A percentile compares a stretch with the other conserved stretches of the same genome.
Conservation (phyloP, 495 filamentous ascomycete species). For the Xylaria grammica region DNA sequence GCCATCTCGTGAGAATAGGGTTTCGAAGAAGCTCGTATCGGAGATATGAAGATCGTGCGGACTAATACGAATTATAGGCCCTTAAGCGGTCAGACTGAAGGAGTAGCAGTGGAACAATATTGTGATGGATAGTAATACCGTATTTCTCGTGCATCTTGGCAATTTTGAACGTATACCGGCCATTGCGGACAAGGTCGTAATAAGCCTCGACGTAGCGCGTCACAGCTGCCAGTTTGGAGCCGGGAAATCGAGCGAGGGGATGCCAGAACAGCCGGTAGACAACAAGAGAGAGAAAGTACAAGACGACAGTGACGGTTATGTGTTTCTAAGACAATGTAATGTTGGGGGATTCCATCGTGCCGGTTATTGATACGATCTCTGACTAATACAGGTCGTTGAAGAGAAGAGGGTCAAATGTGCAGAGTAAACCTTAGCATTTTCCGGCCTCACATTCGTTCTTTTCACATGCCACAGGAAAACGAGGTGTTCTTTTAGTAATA, state of each 20-base stretch:
- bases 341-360: too few species aligned
- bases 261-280: constrained; percentile 53
- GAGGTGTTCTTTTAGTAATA: too few species aligned
- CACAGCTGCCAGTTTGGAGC: constrained; percentile 53
- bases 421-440: not conserved
- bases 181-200: constrained; percentile 34
- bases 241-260: constrained; percentile 49
- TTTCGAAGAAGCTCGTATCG: constrained; percentile 32
- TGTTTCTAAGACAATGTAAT: too few species aligned
- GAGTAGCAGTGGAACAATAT: constrained; percentile 26
- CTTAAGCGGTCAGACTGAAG: constrained; percentile 31
- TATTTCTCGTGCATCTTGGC: constrained; percentile 32
- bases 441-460: too few species aligned
- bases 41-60: constrained; percentile 36
- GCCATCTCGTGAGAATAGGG: constrained; percentile 29
- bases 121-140: constrained; percentile 13
- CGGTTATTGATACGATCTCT: too few species aligned
- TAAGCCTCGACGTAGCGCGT: constrained; percentile 51
- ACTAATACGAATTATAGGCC: constrained; percentile 36
- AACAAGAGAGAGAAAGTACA: not conserved
- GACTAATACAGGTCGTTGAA: too few species aligned
- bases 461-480: too few species aligned
- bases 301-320: too few species aligned
- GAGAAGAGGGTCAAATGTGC: too few species aligned
- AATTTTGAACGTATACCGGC: constrained; percentile 31